Base-by-base conservation (phyloP, 495 filamentous ascomycete genomes). In the Annulohypoxylon bovei region DNA sequence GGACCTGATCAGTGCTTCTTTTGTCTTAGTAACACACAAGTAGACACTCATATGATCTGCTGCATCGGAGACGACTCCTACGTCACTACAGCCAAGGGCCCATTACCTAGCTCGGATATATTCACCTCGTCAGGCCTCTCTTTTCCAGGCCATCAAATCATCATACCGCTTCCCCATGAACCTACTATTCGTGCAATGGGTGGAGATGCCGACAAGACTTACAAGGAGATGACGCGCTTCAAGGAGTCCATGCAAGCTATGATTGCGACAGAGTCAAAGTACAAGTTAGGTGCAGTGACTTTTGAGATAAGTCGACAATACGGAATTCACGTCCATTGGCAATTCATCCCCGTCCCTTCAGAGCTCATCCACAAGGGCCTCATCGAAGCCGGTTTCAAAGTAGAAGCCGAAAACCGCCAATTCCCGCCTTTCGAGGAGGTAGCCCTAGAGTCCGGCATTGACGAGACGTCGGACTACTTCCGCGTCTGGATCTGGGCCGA, bases 271-370 rank as follows among this genome's bases (percentile, higher is more conserved):
- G 54, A 80, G 75, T 85, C 81, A 7, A 80, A 82, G 67, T 78
- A 83, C 74, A 79, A 81, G 63, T 83, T 97, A 3, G 94, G 94
- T 27, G 86, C 91, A 7, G 92, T 98, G 2, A 95, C 93, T 0
- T 99, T 93, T 86, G 95, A 98, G 80, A 90, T 99, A 68, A 92
- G 88, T 72, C 88, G 93, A 16, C 81, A 80, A 2, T 83, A 84
- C 9, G 93, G 93, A 22, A 90, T 98, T 56, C 95, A 99, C 76
- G 84, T 87, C 0, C 95, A 97, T 74, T 98, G 95, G 95, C 95
- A 99, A 82, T 95, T 96, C 72, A 83, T 98, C 30, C 95, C 95
- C 1, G 85, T 97, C 0, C 85, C 91, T 0, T 75, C 83, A 0
- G 84, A 89, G 9, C 78, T 92, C 22, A 83, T 97, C 40, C 76